Conservation (phyloP, 1,139 yeast genomes). For the Hansenula anomala region DNA sequence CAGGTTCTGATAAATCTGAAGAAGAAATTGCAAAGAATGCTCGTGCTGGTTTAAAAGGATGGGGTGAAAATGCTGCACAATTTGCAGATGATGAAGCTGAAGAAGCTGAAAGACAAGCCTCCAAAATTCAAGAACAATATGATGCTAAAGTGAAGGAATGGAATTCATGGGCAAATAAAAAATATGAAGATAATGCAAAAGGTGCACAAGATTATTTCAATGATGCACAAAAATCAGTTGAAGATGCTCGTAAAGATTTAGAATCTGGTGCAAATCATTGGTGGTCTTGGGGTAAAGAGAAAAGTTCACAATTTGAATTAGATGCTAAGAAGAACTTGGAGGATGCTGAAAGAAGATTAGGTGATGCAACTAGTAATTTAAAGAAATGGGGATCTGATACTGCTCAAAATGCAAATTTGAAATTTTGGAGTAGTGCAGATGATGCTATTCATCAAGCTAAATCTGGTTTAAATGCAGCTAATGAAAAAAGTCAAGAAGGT, state of each 20-base stretch:
- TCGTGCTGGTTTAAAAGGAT: conserved; percentile 33
- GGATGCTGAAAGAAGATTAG: conserved; percentile 23
- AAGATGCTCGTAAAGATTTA: conserved; percentile 29
- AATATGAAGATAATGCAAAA: conserved; percentile 24
- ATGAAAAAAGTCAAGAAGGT: conserved; percentile 25
- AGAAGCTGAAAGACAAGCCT: conserved; percentile 18
- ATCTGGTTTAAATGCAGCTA: conserved; percentile 23
- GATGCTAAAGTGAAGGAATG: conserved; percentile 20
- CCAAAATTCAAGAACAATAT: conserved; percentile 13
- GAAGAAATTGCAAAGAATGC: conserved; percentile 28
- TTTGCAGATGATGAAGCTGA: conserved; percentile 36
- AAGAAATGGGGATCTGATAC: conserved; percentile 18
- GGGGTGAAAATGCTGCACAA: conserved; percentile 39
- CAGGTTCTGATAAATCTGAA: conserved; percentile 7
- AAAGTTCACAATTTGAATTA: conserved; percentile 27
- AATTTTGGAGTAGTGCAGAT: conserved; percentile 26
- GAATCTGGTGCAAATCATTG: conserved; percentile 25
- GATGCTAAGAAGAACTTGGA: conserved; percentile 27
- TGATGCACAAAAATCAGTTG: conserved; percentile 23
- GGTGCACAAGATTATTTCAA: conserved; percentile 26
- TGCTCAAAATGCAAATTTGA: conserved; percentile 17
- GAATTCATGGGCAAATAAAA: conserved; percentile 20
- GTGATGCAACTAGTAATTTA: conserved; percentile 22
- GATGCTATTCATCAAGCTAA: conserved; percentile 25
- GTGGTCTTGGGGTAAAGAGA: conserved; percentile 28